Evolutionary conservation across 2,329 filamentous ascomycete genomes (phyloP).

Genomic region (Zasmidium citrigriseum): DNA sequence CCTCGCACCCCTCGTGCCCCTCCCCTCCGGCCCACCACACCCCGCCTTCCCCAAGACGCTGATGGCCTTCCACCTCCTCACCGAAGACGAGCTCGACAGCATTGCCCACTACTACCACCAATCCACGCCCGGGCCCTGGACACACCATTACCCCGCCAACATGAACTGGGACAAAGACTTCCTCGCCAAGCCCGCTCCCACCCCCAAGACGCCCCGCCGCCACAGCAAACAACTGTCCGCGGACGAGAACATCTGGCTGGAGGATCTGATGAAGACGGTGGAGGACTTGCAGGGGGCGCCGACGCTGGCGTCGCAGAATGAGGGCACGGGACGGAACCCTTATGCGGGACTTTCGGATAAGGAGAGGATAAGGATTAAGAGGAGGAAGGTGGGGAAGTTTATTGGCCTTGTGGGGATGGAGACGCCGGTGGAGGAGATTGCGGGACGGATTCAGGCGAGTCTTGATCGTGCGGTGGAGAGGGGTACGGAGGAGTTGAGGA

Average conservation of each 20-base stretch:
- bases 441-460: conserved; percentile 40
- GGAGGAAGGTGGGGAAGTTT: conserved; percentile 70
- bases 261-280: conserved; percentile 32
- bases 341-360: conserved; percentile 37
- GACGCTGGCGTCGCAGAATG: conserved; percentile 4
- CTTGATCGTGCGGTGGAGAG: conserved; percentile 34
- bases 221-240: conserved; percentile 21
- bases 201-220: conserved; percentile 4
- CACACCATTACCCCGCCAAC: conserved; percentile 65
- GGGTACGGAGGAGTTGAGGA: conserved; percentile 33
- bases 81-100: conserved; percentile 67
- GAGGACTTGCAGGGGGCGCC: conserved; percentile 40
- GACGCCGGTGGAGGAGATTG: conserved; percentile 51
- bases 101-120: conserved; percentile 76
- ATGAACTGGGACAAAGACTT: conserved; percentile 60
- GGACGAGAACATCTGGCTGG: conserved; percentile 26
- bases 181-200: conserved; percentile 28
- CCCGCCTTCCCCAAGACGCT: conserved; percentile 66
- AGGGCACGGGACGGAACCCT: conserved; percentile 18
- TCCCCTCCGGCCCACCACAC: conserved; percentile 62
- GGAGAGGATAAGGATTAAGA: conserved; percentile 56
- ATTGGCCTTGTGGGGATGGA: conserved; percentile 69
- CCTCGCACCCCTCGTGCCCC: conserved; percentile 64
- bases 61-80: conserved; percentile 73
- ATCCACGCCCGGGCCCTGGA: conserved; percentile 57